Evolutionary conservation across 2,329 filamentous ascomycete species (phyloP).

Genomic region (Pestalotiopsis sp.): DNA sequence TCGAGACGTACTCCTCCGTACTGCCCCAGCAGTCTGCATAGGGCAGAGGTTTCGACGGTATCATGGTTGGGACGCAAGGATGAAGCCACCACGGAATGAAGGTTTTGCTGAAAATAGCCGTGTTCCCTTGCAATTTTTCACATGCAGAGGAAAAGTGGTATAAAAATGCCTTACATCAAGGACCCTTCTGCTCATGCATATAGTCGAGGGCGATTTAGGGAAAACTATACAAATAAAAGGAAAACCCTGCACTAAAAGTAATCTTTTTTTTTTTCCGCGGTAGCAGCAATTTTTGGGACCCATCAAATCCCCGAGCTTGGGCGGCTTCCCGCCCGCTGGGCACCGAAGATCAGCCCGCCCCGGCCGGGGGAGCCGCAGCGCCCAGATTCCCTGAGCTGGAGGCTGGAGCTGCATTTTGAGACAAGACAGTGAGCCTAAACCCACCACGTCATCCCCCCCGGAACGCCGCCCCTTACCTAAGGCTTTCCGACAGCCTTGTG

Average conservation of each 20-base stretch:
- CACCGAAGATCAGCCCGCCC: constrained; percentile 3
- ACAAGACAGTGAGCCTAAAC: neutral
- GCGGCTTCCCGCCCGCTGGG: neutral
- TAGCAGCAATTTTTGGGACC: neutral
- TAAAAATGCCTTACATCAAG: neutral
- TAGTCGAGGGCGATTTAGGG: neutral
- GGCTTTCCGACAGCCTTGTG: neutral
- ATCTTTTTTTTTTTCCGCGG: neutral
- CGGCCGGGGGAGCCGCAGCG: neutral
- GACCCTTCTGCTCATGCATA: neutral
- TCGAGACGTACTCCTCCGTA: constrained; percentile 76
- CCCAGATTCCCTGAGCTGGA: too few relatives aligned
- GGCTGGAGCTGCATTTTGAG: neutral
- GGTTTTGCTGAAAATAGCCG: neutral
- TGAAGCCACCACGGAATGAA: too few relatives aligned
- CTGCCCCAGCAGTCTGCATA: constrained; percentile 70
- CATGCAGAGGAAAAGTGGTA: neutral
- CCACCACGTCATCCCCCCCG: constrained; percentile 7
- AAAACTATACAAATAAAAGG: neutral
- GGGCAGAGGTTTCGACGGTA: constrained; percentile 63
- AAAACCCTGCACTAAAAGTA: constrained; percentile 1
- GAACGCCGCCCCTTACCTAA: neutral
- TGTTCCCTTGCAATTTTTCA: neutral
- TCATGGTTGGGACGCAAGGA: too few relatives aligned
- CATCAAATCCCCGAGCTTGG: neutral